Evolutionary conservation across 441 rosid genomes (phyloP).

Genomic region (Populus tomentosa): DNA sequence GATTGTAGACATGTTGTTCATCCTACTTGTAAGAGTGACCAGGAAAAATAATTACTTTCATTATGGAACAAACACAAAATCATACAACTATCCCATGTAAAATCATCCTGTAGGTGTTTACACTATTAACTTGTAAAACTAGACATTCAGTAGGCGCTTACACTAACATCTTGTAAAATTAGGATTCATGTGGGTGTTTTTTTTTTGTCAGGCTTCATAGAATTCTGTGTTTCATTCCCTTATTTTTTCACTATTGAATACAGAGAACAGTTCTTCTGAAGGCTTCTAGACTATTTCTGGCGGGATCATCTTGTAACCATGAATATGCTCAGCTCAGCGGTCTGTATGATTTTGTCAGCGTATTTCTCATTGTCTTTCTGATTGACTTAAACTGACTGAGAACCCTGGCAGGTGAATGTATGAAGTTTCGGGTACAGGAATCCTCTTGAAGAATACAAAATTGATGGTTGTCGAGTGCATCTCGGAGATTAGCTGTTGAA

Average conservation of each 20-base stretch:
- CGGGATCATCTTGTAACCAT: constrained; percentile 93
- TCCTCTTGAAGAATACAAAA: constrained; percentile 98
- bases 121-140: no score
- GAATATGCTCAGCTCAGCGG: constrained; percentile 96
- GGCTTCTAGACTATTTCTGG: constrained; percentile 83
- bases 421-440: constrained; percentile 95
- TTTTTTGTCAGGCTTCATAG: not conserved
- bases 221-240: not conserved
- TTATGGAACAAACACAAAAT: no score
- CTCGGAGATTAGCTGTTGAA: constrained; percentile 78
- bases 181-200: no score
- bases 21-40: no score
- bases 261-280: constrained; percentile 90
- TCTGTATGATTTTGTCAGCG: constrained; percentile 25
- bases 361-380: constrained; percentile 4
- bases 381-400: constrained; percentile 21
- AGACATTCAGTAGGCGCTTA: no score
- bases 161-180: no score
- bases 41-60: no score
- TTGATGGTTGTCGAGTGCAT: constrained; percentile 88
- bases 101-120: no score
- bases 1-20: no score
- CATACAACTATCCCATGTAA: no score
- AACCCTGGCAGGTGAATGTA: constrained; percentile 66
- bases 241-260: constrained; percentile 14